phyloP scores from a whole-genome alignment of 1,284 basidiomycete genomes.

The Agroathelia rolfsii region DNA sequence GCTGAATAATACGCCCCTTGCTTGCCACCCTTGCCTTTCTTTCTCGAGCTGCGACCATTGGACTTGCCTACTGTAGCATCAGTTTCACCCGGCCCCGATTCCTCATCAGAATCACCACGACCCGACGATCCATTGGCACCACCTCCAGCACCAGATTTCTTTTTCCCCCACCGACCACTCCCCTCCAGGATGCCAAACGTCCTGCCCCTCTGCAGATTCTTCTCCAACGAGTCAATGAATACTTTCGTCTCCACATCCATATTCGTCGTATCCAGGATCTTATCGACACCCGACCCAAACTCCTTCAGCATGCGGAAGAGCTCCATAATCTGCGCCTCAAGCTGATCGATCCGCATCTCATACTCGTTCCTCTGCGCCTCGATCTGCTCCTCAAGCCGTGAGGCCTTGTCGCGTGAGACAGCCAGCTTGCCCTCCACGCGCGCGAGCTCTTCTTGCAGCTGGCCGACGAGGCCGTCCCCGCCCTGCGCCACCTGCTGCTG shows the following conservation, averaged over 20 bases:
- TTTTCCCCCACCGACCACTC: conserved; percentile 29
- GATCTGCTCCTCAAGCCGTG: conserved; percentile 69
- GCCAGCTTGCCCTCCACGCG: conserved; percentile 76
- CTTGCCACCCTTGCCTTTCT: too few species aligned
- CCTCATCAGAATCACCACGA: conserved; percentile 28
- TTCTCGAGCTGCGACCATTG: conserved; percentile 27
- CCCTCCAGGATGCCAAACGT: conserved; percentile 85
- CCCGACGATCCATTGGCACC: too few species aligned
- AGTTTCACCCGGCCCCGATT: conserved; percentile 31
- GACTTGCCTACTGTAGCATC: conserved; percentile 46
- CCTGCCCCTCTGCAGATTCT: conserved; percentile 76
- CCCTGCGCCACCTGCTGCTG: conserved; percentile 77
- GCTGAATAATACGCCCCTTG: too few species aligned
- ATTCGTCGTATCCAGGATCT: conserved; percentile 52
- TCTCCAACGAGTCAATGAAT: conserved; percentile 74
- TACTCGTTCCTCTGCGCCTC: conserved; percentile 75
- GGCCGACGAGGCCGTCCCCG: conserved; percentile 76
- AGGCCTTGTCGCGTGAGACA: conserved; percentile 70
- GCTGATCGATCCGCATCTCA: conserved; percentile 79
- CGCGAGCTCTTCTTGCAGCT: conserved; percentile 65
- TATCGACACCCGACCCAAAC: conserved; percentile 66
- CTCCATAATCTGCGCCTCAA: conserved; percentile 90
- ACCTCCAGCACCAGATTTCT: conserved; percentile 22
- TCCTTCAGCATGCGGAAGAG: conserved; percentile 89
- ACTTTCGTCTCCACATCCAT: conserved; percentile 70